phyloP scores from a whole-genome alignment of 1,284 basidiomycete species.

The Ganoderma resinaceum region DNA sequence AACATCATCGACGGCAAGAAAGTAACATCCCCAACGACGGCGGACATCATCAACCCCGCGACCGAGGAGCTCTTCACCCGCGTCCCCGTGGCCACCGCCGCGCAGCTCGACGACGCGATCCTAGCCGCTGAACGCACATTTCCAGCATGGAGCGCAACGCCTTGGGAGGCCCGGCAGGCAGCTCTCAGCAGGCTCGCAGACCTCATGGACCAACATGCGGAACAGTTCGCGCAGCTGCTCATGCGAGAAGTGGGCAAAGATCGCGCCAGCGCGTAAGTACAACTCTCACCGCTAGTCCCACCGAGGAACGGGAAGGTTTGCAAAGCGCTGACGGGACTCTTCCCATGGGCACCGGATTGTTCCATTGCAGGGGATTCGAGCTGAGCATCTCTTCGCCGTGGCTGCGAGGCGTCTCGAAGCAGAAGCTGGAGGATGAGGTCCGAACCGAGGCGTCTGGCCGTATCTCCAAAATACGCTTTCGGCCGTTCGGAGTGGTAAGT shows the following conservation, averaged over 20 bases:
- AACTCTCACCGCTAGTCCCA: neutral
- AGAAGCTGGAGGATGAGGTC: conserved; percentile 19
- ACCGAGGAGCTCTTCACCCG: conserved; percentile 21
- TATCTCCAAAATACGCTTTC: conserved; percentile 15
- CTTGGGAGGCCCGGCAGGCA: conserved; percentile 20
- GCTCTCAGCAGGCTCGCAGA: conserved; percentile 16
- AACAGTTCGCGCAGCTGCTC: conserved; percentile 16
- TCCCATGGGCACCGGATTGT: neutral
- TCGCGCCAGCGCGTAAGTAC: conserved; percentile 21
- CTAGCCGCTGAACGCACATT: conserved; percentile 21
- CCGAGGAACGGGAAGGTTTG: neutral
- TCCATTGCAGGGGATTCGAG: conserved; percentile 12
- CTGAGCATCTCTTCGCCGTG: conserved; percentile 7
- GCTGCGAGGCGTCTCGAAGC: conserved; percentile 11
- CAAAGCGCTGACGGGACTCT: neutral
- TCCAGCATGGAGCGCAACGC: conserved; percentile 18
- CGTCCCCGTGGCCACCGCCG: conserved; percentile 23
- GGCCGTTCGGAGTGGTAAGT: conserved; percentile 21
- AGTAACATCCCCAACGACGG: conserved; percentile 6
- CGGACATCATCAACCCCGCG: conserved; percentile 24
- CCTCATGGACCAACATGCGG: conserved; percentile 12
- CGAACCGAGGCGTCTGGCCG: conserved; percentile 5
- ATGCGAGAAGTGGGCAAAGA: conserved; percentile 27
- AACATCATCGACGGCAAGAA: conserved; percentile 22
- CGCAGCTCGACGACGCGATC: conserved; percentile 26